Base-by-base conservation (phyloP, 2,329 filamentous ascomycete genomes). In the Xylaria sp. region DNA sequence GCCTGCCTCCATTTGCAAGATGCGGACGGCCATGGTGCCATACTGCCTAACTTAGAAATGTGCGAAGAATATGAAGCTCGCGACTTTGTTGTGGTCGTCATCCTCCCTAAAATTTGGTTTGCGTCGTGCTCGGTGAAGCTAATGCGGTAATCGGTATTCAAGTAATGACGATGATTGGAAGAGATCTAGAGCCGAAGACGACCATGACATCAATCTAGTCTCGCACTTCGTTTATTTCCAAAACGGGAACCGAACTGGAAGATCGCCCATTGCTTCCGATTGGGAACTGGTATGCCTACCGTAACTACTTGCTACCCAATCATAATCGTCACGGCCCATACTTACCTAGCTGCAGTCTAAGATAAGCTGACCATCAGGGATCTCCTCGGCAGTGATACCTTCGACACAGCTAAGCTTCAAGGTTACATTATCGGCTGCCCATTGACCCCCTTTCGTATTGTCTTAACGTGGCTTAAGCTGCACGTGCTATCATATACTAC, bases 191-290 rank as follows among this genome's bases (percentile, higher is more conserved):
- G 42, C 49, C 42, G 51, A 48, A 56, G 59, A 49, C 20, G 20
- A 17, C 31, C 17, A 20, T 49, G n/a, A 36, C 40, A 53, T 36
- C 36, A 31, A 28, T 28, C 42, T 26, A 36, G 13, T 40, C 63
- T 61, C 63, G 63, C 59, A 66, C 65, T 48, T 63, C 59, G 65
- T 67, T 67, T 40, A 63, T 59, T 67, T 63, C 59, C 65, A 28
- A 46, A 67, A 63, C 4, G 33, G 59, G 44, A 23, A 65, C 62
- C 26, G 13, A 42, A 26, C 26, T 58, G 17, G 23, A 13, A 57
- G 42, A 5, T 13, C 28, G 6, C 31, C 13, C 28, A 46, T 56
- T 31, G 28, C 36, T 17, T 31, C 48, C 26, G 48, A 51, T 31
- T 51, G 48, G 48, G 15, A 31, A 51, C 17, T 31, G 48, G 26